Base-by-base conservation (phyloP, 495 filamentous ascomycete species). In the Alectoria sarmentosa region DNA sequence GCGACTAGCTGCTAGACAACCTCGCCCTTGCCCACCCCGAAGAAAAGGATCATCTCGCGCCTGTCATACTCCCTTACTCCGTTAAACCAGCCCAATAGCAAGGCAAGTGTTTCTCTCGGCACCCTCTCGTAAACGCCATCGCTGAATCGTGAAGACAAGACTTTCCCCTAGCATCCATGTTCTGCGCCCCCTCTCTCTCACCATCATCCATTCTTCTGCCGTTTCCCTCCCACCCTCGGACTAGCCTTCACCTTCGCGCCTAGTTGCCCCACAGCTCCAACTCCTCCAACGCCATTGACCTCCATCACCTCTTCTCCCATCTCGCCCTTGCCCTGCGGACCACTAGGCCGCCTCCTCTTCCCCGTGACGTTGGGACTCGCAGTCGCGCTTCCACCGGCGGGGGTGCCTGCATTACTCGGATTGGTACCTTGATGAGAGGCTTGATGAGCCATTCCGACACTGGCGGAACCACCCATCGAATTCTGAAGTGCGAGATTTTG, bases 301-400 rank as follows among this genome's bases (percentile, higher is more conserved):
- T 80, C 80, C 5, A 77, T 72, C 19, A 59, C 56, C 30, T 64
- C 62, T 6, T 64, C 62, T 39, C 55, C 62, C 9, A 23, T 56
- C 4, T 32, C 58, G 8, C 72, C 74, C 58, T 68, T 73, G 60
- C 72, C 77, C 28, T 84, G 84, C 23, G 92, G 90, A 64, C 84
- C 84, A 39, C 69, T 69, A 65, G 90, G 92, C 14, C 86, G 78
- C 48, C 90, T 79, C 63, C 92, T 81, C 64, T 90, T 84, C 76
- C 94, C 92, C 56, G 82, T 86, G 39, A 87, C 84, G 62, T 87
- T 89, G 14, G 92, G 92, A 61, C 91, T 95, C 5, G 92, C 93
- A 71, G 90, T 95, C 10, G 89, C 88, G 68, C 89, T 92, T 4
- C 85, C 85, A 1, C 82, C 88, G 66, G 86, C 86, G n/a, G 82